Base-by-base conservation (phyloP, 352 stramenopile species). In the Synura sp. region DNA sequence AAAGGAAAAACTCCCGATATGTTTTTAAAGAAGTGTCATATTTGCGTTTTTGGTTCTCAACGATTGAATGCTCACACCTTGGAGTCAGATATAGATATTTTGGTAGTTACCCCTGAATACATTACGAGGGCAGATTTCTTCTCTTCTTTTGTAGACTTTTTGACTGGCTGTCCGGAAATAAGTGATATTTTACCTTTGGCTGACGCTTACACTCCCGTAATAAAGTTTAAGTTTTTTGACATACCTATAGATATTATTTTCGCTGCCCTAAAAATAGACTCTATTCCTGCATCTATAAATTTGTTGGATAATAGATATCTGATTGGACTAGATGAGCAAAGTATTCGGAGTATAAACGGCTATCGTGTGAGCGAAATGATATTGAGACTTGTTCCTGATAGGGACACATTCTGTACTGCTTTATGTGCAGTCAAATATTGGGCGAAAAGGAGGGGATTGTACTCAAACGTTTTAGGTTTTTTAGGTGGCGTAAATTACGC, bases 391-490 rank as follows among this genome's bases (percentile, higher is more conserved):
- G 90, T 98, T 41, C 89, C 91, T 0, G 49, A 63, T 29, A 49
- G 31, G 34, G 31, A 38, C n/a, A 15, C 9, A 32, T 77, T 41
- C 41, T 19, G 17, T n/a, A 33, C 19, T 22, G 29, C 69, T 25
- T 41, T 77, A 32, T 1, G 42, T 25, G 12, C 31, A 36, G 82
- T 91, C 0, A 91, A 91, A 79, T 79, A 87, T 79, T 94, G 89
- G 89, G 89, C 89, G n/a, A 81, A 82, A 85, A 82, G 92, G 42
- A 90, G 96, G 31, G 96, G 96, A 34, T 88, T 99, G 74, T 99
- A 99, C 84, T 97, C 91, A n/a, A 99, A 99, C 85, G 93, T 98
- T 34, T 85, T 98, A 29, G 96, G 95, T 17, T 99, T 98, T 80
- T 83, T 99, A 0, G 96, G 96, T 53, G 96, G 96, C 17, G 91